Percentiles rank a stretch among this genome's conserved stretches.
phyloP scores from a whole-genome alignment of 2,329 filamentous ascomycete genomes.

The Elsinoe ampelina region DNA sequence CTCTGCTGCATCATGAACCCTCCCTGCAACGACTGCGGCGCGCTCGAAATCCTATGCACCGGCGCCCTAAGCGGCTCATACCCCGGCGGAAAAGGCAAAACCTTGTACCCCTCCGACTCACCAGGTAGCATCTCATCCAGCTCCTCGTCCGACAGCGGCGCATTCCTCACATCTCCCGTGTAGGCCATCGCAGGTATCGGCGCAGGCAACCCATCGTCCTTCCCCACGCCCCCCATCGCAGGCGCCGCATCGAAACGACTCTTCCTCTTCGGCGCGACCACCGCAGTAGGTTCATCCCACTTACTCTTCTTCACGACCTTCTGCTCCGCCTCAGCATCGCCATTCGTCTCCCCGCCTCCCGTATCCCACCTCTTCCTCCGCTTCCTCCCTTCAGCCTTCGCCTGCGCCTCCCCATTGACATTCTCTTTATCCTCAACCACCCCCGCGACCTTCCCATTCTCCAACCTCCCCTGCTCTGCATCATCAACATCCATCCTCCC shows the following conservation, averaged over 20 bases:
- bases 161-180: constrained; percentile 63
- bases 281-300: constrained; percentile 23
- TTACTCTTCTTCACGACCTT: constrained; percentile 27
- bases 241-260: constrained; percentile 92
- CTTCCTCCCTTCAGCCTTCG: constrained; percentile 61
- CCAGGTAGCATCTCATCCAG: constrained; percentile 77
- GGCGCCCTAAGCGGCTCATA: constrained; percentile 77
- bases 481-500: constrained; percentile 50
- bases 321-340: constrained; percentile 26
- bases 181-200: constrained; percentile 37
- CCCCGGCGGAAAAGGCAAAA: constrained; percentile 80
- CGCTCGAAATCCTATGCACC: constrained; percentile 65
- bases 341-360: constrained; percentile 40
- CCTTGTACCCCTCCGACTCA: constrained; percentile 74
- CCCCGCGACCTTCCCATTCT: constrained; percentile 55
- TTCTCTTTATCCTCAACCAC: constrained; percentile 63
- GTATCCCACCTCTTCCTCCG: constrained; percentile 92
- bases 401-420: constrained; percentile 62
- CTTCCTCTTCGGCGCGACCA: constrained; percentile 59
- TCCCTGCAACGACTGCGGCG: constrained; percentile 51
- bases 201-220: constrained; percentile 59
- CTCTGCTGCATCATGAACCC: constrained; percentile 98
- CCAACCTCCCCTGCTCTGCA: constrained; percentile 64
- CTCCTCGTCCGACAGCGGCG: constrained; percentile 83
- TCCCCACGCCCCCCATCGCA: constrained; percentile 53